A percentile compares a stretch with the other conserved stretches of the same genome.
These are phyloP conservation scores for Magnaporthiopsis rhizophila DNA, from an alignment of 2,329 filamentous ascomycete genomes.

Conservation along the genomic window DNA sequence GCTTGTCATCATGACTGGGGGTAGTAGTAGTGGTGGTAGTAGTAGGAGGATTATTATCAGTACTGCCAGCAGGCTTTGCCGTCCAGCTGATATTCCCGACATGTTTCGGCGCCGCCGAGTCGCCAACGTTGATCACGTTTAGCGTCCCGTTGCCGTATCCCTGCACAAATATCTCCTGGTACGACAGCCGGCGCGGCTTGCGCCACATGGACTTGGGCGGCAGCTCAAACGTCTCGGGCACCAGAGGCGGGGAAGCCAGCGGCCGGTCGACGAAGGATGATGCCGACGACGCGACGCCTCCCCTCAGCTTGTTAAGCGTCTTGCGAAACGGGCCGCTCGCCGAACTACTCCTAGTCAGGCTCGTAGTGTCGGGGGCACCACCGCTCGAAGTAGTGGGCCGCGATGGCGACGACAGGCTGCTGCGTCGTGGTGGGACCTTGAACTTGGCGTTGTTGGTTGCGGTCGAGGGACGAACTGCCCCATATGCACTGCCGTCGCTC, in stretches of 20 bases:
- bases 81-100: neutral
- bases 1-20: neutral
- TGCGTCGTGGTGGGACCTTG: constrained; percentile 15
- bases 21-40: too few relatives aligned
- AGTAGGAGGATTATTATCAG: neutral
- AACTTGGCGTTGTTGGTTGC: neutral
- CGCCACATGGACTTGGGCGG: constrained; percentile 11
- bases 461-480: neutral
- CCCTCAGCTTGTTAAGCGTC: constrained; percentile 24
- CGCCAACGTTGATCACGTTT: neutral
- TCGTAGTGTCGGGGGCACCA: neutral
- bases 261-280: neutral
- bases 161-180: constrained; percentile 44
- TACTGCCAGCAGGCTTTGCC: too few relatives aligned
- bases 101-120: neutral
- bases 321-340: constrained; percentile 21
- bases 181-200: constrained; percentile 16
- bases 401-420: constrained; percentile 15
- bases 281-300: neutral
- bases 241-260: neutral
- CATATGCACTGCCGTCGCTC: neutral
- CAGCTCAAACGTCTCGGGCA: neutral
- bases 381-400: neutral
- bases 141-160: constrained; percentile 48
- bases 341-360: neutral